Evolutionary conservation across 176 grass and related monocot species (phyloP).

Genomic region (Carex parvula): DNA sequence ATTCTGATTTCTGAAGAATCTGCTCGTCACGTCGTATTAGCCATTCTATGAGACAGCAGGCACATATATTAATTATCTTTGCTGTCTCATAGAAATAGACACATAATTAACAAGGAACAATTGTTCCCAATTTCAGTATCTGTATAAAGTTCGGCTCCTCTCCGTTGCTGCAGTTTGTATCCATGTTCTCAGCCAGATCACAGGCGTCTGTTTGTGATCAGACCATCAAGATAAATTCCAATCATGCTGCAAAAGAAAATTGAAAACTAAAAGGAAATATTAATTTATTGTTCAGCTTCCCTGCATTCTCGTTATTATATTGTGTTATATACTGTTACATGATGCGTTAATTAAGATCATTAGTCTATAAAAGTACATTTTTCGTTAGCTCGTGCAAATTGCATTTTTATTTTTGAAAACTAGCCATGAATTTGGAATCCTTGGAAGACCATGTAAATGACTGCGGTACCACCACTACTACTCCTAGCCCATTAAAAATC

Average conservation of each 20-base stretch:
- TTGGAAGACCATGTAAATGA: background rate
- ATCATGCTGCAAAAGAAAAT: background rate
- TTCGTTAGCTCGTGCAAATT: background rate
- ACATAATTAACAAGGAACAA: background rate
- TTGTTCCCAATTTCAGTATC: background rate
- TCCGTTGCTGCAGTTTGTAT: background rate
- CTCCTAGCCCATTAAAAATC: background rate
- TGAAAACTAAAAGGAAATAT: too few relatives aligned
- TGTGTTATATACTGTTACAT: too few relatives aligned
- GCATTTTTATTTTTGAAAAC: background rate
- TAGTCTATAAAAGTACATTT: too few relatives aligned
- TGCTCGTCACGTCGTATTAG: background rate
- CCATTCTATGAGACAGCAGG: background rate
- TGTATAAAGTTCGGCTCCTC: background rate
- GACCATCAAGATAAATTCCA: background rate
- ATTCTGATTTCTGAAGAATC: background rate
- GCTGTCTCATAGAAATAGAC: background rate
- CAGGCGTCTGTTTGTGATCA: background rate
- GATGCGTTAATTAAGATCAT: too few relatives aligned
- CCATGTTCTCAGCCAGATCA: background rate
- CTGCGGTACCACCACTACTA: background rate
- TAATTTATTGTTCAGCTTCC: too few relatives aligned
- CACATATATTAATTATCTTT: too few relatives aligned
- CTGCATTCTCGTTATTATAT: too few relatives aligned
- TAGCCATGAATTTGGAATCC: background rate